Evolutionary conservation across 176 grass and related monocot genomes (phyloP).

Genomic region (Aegilops bicornis): DNA sequence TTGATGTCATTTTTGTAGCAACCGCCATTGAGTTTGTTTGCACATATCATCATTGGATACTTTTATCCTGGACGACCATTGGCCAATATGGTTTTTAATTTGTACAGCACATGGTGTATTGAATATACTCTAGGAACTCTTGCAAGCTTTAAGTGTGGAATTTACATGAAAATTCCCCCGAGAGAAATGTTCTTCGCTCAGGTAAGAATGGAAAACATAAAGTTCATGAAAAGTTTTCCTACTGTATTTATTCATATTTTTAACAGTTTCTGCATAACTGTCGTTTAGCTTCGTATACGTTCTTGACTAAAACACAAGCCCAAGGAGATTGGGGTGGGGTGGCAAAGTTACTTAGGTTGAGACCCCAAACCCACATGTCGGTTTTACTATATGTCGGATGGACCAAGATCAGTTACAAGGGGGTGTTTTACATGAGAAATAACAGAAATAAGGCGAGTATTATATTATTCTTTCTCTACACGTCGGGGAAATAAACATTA

Average conservation of each 20-base stretch:
- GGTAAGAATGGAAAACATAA: background rate
- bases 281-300: background rate
- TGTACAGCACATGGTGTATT: background rate
- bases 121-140: background rate
- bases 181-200: conserved; percentile 8
- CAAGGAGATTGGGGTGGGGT: too few species aligned
- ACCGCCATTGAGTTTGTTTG: background rate
- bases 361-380: background rate
- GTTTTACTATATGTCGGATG: too few species aligned
- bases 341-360: background rate
- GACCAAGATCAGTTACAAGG: too few species aligned
- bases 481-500: too few species aligned
- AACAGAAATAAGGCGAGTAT: too few species aligned
- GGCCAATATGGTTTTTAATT: background rate
- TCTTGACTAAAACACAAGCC: too few species aligned
- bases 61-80: conserved; percentile 26
- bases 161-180: conserved; percentile 15
- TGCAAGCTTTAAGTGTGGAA: background rate
- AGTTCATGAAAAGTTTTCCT: background rate
- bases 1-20: background rate
- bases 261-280: background rate
- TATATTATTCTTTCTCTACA: too few species aligned
- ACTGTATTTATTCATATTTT: background rate
- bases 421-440: too few species aligned
- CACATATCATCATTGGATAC: conserved; percentile 18